phyloP scores from a whole-genome alignment of 192 early-diverging fungal genomes.

The Entomortierella parvispora region DNA sequence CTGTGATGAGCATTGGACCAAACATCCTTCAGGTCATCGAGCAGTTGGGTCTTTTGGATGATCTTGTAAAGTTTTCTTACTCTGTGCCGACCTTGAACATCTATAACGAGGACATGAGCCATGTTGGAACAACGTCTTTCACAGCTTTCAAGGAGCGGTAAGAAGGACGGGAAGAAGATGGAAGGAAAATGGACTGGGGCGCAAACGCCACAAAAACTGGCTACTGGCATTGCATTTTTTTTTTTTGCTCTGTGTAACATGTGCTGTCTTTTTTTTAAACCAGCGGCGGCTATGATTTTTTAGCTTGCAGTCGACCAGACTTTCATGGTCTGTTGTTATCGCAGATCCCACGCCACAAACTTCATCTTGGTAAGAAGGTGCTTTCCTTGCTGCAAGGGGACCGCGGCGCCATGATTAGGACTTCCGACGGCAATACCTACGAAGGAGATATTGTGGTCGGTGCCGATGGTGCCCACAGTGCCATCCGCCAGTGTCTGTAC shows the following conservation, averaged over 20 bases:
- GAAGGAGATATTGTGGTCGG: constrained; percentile 2
- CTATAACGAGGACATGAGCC: not conserved
- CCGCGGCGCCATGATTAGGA: not conserved
- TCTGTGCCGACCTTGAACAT: not conserved
- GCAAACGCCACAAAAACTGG: too few relatives aligned
- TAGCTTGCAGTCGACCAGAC: too few relatives aligned
- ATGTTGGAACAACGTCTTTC: not conserved
- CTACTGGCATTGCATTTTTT: too few relatives aligned
- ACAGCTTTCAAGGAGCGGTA: not conserved
- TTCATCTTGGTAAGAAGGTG: not conserved
- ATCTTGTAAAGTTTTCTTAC: not conserved
- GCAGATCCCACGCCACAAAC: not conserved
- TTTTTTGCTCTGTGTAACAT: too few relatives aligned
- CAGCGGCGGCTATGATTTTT: too few relatives aligned
- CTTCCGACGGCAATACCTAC: not conserved
- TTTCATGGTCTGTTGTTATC: too few relatives aligned
- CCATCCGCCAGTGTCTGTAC: not conserved
- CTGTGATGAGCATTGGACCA: not conserved
- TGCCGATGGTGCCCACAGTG: constrained; percentile 11
- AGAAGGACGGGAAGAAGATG: too few relatives aligned
- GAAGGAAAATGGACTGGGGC: too few relatives aligned
- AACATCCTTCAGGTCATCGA: not conserved
- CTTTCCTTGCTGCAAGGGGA: not conserved
- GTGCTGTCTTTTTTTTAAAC: too few relatives aligned
- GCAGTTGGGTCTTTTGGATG: not conserved